Evolutionary conservation across 2,329 filamentous ascomycete genomes (phyloP), one percentile per base, ranked within the genome.

Genomic region (Apiospora malaysiana): DNA sequence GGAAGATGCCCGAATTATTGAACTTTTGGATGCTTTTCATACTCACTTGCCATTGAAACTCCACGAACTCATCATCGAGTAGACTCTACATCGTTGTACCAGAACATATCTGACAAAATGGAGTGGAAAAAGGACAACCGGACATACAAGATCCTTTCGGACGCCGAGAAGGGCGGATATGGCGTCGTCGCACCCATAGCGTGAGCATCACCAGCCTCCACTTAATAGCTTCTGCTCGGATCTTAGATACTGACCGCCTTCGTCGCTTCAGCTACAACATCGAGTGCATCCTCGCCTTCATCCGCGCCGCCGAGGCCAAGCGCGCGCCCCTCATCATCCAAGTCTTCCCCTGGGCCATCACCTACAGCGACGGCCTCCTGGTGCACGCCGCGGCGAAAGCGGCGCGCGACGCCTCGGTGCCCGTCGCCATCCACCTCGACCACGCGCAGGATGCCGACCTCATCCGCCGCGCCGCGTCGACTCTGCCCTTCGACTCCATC

Each of bases 271-370:
- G 78, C 70, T 92, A 93, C 84, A 92, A 93, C 77, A 83, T 93
- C 71, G 92, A 94, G 82, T 89, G 89, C 66, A 90, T 94, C 74
- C 83, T 93, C 18, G 77, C 72, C 74, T 80, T 81, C 70, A 76
- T 81, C 46, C 72, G 72, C 16, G 74, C 74, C 8, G 74, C 74
- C 7, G 89, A 92, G 81, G 83, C 84, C 45, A 91, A 91, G 73
- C 82, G 84, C 45, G 89, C 89, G 0, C 90, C 90, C 0, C 84
- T 89, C 27, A 91, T 92, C 81, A 88, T 93, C 77, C 89, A 91
- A 51, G 86, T 93, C 74, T 93, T 93, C 78, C 91, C 90, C n/a
- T 92, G 90, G 89, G 90, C 87, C 6, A 84, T 93, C 51, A 85
- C 88, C 70, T 93, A 89, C 82, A 89, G 89, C 9, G 84, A 86